Percentiles rank a stretch among this genome's conserved stretches.
Conservation (phyloP, 352 stramenopile species). For the Pythium rhizo-oryzae region DNA sequence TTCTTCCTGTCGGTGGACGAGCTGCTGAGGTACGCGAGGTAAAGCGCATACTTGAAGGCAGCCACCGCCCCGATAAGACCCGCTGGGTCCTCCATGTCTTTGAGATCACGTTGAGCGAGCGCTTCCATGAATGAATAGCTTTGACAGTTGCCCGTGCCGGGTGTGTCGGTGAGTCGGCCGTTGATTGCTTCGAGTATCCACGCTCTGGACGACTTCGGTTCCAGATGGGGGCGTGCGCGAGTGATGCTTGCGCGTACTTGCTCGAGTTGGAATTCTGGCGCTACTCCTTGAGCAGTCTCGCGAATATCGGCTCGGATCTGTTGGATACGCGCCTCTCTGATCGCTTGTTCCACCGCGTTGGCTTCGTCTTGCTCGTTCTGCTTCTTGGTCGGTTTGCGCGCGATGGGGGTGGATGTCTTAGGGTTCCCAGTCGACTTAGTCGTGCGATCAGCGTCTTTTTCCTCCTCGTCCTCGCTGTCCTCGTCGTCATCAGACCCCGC, state of each 20-base stretch:
- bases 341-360: too few relatives aligned
- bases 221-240: background rate
- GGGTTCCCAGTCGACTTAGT: too few relatives aligned
- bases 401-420: too few relatives aligned
- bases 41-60: background rate
- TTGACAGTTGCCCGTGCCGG: slow-evolving; percentile 12
- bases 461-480: too few relatives aligned
- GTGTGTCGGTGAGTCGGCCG: background rate
- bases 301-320: too few relatives aligned
- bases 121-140: slow-evolving; percentile 5
- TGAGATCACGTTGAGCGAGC: background rate
- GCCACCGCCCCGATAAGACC: background rate
- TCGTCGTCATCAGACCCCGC: too few relatives aligned
- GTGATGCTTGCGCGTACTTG: background rate
- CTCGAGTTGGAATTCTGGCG: too few relatives aligned
- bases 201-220: background rate
- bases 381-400: too few relatives aligned
- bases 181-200: slow-evolving; percentile 7
- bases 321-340: too few relatives aligned
- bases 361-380: too few relatives aligned
- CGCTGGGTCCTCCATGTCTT: background rate
- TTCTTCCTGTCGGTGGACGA: background rate
- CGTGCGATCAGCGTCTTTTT: too few relatives aligned
- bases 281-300: too few relatives aligned
- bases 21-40: background rate